phyloP scores from a whole-genome alignment of 805 yeast species.

The Candida insectalens region DNA sequence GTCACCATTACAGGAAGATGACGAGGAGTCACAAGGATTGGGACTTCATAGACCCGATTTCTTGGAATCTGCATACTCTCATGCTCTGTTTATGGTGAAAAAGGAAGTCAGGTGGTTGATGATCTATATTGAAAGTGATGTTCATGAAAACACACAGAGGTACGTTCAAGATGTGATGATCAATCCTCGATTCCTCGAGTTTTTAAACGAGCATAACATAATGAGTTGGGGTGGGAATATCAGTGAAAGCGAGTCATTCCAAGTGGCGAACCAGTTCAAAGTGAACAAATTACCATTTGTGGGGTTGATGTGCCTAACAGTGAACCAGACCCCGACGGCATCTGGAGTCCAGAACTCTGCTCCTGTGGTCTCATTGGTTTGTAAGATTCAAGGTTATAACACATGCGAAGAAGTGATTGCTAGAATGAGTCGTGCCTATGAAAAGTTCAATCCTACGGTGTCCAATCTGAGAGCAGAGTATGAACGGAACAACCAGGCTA shows the following conservation, averaged over 20 bases:
- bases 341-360: slow-evolving; percentile 42
- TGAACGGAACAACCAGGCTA: slow-evolving; percentile 47
- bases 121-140: slow-evolving; percentile 63
- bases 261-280: slow-evolving; percentile 65
- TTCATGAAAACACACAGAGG: slow-evolving; percentile 49
- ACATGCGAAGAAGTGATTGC: slow-evolving; percentile 25
- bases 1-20: not conserved
- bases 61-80: slow-evolving; percentile 69
- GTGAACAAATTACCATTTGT: slow-evolving; percentile 74
- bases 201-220: slow-evolving; percentile 40
- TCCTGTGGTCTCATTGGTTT: slow-evolving; percentile 52
- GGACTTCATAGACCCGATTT: slow-evolving; percentile 31
- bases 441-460: slow-evolving; percentile 53
- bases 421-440: slow-evolving; percentile 28
- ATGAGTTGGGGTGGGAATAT: slow-evolving; percentile 85
- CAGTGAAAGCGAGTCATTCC: slow-evolving; percentile 73
- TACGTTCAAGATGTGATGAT: slow-evolving; percentile 49
- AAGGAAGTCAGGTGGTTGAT: slow-evolving; percentile 62
- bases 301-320: slow-evolving; percentile 65
- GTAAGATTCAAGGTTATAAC: slow-evolving; percentile 53
- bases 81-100: slow-evolving; percentile 64
- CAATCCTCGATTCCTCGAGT: slow-evolving; percentile 36
- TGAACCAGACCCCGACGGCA: slow-evolving; percentile 42
- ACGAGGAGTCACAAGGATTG: not conserved
- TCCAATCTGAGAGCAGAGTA: slow-evolving; percentile 52